A percentile compares a stretch with the other conserved stretches of the same genome.
Conservation (phyloP, 2,329 filamentous ascomycete species). For the Lasiodiplodia hormozganensis region DNA sequence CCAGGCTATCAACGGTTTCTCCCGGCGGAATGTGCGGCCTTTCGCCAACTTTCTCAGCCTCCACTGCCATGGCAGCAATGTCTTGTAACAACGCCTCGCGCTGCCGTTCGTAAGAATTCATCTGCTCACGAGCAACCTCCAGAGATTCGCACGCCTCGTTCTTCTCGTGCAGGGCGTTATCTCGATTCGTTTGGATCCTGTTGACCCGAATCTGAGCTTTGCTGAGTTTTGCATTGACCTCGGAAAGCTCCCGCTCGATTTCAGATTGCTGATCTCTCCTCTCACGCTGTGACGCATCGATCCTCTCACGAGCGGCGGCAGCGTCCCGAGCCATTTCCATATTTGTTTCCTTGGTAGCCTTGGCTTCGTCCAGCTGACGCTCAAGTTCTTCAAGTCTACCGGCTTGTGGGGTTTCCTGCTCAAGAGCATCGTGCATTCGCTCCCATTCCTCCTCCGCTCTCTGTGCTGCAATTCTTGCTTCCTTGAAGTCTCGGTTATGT, state of each 20-base stretch:
- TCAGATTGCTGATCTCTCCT: conserved; percentile 44
- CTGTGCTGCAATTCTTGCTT: conserved; percentile 61
- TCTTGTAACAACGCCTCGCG: conserved; percentile 38
- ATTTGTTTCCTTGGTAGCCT: conserved; percentile 49
- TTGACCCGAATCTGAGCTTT: conserved; percentile 42
- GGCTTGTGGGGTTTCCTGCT: conserved; percentile 66
- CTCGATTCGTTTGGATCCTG: conserved; percentile 42
- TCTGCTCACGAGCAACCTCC: conserved; percentile 41
- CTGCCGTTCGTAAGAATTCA: conserved; percentile 37
- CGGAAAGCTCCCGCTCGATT: conserved; percentile 34
- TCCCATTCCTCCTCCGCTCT: conserved; percentile 67
- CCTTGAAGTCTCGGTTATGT: conserved; percentile 55
- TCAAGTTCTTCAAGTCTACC: conserved; percentile 55
- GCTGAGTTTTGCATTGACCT: conserved; percentile 34
- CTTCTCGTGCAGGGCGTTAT: conserved; percentile 49
- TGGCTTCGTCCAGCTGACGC: conserved; percentile 62
- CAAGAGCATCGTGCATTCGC: conserved; percentile 68
- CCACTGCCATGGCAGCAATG: conserved; percentile 36
- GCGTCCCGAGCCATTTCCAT: conserved; percentile 58
- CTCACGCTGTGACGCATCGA: conserved; percentile 45
- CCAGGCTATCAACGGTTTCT: conserved; percentile 42
- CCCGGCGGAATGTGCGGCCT: conserved; percentile 42
- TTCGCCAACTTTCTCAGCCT: conserved; percentile 35
- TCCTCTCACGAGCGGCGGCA: conserved; percentile 50
- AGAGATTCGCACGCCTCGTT: conserved; percentile 49